These are phyloP conservation scores for Rhypophila decipiens DNA, from an alignment of 495 filamentous ascomycete genomes.

Conservation along the genomic window DNA sequence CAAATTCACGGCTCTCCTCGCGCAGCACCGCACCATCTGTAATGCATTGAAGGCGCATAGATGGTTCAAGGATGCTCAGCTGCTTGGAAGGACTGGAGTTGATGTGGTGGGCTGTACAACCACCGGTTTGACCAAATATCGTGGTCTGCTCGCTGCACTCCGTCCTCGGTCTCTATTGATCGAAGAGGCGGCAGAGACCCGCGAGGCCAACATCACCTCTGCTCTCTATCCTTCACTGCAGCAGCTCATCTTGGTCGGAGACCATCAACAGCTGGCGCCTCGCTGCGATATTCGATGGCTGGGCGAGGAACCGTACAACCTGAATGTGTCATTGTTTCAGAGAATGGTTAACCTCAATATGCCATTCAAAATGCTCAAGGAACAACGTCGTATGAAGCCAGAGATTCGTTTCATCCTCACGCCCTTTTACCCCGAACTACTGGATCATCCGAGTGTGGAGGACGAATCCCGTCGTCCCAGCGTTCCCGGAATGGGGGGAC, in stretches of 20 bases:
- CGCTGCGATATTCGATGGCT: slow-evolving; percentile 50
- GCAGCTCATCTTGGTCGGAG: slow-evolving; percentile 51
- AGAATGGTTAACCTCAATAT: slow-evolving; percentile 66
- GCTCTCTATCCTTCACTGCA: slow-evolving; percentile 48
- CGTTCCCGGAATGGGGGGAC: slow-evolving; percentile 73
- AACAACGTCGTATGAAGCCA: slow-evolving; percentile 70
- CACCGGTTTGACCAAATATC: slow-evolving; percentile 82
- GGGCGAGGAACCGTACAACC: slow-evolving; percentile 62
- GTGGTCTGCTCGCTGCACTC: slow-evolving; percentile 63
- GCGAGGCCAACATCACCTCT: slow-evolving; percentile 49
- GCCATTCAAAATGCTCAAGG: slow-evolving; percentile 52
- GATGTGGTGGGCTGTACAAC: slow-evolving; percentile 48
- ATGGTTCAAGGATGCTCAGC: slow-evolving; percentile 23
- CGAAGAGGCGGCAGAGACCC: slow-evolving; percentile 53
- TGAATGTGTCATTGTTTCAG: slow-evolving; percentile 46
- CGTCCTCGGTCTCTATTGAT: slow-evolving; percentile 55
- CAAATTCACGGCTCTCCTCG: slow-evolving; percentile 22
- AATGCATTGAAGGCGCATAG: slow-evolving; percentile 26
- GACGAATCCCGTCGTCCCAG: slow-evolving; percentile 39
- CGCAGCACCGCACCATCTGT: slow-evolving; percentile 19
- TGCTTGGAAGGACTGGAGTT: slow-evolving; percentile 20
- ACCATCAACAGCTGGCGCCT: slow-evolving; percentile 50
- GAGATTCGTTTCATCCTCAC: slow-evolving; percentile 57
- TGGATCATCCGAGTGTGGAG: slow-evolving; percentile 65
- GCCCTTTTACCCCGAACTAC: slow-evolving; percentile 57